Evolutionary conservation across 2,329 filamentous ascomycete genomes (phyloP), one percentile per base, ranked within the genome.

Genomic region (Penicillium decumbens): DNA sequence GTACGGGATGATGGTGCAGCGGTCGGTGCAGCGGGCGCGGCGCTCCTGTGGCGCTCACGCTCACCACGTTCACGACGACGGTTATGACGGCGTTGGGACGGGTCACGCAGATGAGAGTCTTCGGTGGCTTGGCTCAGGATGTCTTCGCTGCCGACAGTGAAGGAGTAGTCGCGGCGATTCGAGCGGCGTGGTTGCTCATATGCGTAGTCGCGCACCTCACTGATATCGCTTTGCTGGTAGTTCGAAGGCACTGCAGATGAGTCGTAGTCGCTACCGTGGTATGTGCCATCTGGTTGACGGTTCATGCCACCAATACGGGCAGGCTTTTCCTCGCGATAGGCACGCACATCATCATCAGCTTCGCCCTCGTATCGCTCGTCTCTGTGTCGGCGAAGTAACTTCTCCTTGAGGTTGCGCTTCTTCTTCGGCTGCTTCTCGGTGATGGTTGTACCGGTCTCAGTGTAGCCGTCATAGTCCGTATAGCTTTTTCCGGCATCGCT

Each of bases 261-360:
- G 29, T 83, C 84, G 64, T 80, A 80, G 57, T 85, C 83, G 42
- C 85, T 85, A 69, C 88, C 88, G 65, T 95, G 88, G 79, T 89
- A 95, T 51, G 83, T 87, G 53, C 85, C 87, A 59, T 96, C 92
- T 38, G 84, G 79, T 58, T 87, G 78, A 61, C 85, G 84, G 72
- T 97, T 97, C 68, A 97, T 75, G 18, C 92, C 92, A 30, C 92
- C 92, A 1, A 97, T 90, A 44, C 87, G 81, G 0, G 92, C 92
- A 1, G 89, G 77, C 68, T 85, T 88, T 73, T 97, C 92, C 64
- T 89, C 80, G 23, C 91, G 87, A 75, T 97, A 97, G 29, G 82
- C 82, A 50, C 86, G 82, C 48, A 97, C 81, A 52, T 93, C 85
- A 41, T 82, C 75, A 59, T 84, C 76, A 23, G 81, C 84, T 45